Evolutionary conservation across 2,329 filamentous ascomycete genomes (phyloP), one percentile per base, ranked within the genome.

Genomic region (Colletotrichum orbiculare): DNA sequence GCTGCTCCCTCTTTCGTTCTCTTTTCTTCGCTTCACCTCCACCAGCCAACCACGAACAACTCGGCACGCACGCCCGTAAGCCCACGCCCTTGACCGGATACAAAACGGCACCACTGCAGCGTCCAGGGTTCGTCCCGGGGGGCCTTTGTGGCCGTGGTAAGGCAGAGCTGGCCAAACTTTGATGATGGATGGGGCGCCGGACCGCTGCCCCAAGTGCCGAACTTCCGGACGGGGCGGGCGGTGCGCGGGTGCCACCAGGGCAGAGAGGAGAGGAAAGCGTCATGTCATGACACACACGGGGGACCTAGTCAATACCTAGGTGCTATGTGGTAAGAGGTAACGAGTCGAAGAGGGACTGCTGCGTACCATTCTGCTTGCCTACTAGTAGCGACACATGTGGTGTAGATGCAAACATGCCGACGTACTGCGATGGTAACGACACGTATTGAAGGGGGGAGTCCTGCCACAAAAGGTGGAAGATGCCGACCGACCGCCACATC

Each of bases 401-500:
- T 25, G 25, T 25, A 25, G 25, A 25, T 25, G 4, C 25, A 25
- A 25, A 25, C 25, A 5, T 25, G 4, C 25, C 25, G 25, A 25
- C 25, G 25, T 25, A 25, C 4, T 25, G 25, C 25, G 25, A 25
- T 25, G 25, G 25, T 5, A 17, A 17, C 17, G 17, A 17, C 17
- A 17, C 25, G 25, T 25, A 25, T 25, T 25, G 25, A 25, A 25
- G 25, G 25, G 25, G 25, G 25, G 25, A 25, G 25, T 17, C 17
- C 17, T 17, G 17, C 25, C 25, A 25, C 25, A 25, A 25, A 25
- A 25, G 50, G 42, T 50, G 45, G 46, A 65, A 65, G 57, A 46
- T 56, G 46, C 57, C 57, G 50, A 41, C 38, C 25, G 41, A 63
- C 63, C 63, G 63, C 63, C 62, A 62, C 52, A 56, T 53, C 41